Base-by-base conservation (phyloP, 2,329 filamentous ascomycete species). In the Rhynchosporium agropyri region DNA sequence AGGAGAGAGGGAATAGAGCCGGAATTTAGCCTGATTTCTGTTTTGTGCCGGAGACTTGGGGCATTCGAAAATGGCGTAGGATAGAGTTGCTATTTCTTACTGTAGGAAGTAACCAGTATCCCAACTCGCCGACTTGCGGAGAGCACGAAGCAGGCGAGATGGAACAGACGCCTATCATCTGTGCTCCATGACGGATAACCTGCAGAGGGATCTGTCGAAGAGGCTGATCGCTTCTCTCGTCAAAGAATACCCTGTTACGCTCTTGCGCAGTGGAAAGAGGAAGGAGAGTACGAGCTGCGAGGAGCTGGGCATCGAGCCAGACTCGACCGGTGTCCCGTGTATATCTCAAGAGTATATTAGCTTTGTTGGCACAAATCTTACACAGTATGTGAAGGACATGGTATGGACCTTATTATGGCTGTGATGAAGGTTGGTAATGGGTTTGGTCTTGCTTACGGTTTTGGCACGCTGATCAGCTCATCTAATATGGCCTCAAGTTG, bases 21-120 rank as follows among this genome's bases (percentile, higher is more conserved):
- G 20, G 20, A 20, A 20, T 20, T 20, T 20, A 20, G 20, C 20
- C 20, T 20, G 20, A 20, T 20, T 20, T 20, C 20, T 20, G 20
- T 20, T 20, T 20, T 20, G 20, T 20, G 20, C 20, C 20, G 20
- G 20, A 20, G 20, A 20, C 20, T 20, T 20, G 20, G 20, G 20
- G 20, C 20, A 20, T 20, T 20, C 1, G 20, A 20, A 20, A 36
- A 36, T 6, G 33, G 6, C 5, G 33, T 36, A 9, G 8, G 13
- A n/a, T 12, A 15, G 12, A 15, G 4, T 12, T 12, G 48, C n/a
- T 3, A 10, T 36, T 36, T 13, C 51, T 2, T 42, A 54, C 51
- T 40, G 38, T 36, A 40, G 51, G 51, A 54, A 40, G 51, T 6
- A 54, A 15, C 51, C 51, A 54, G 36, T 54, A 54, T 20, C 51